phyloP scores from a whole-genome alignment of 1,139 yeast genomes.

The Geotrichum phurueaensis region DNA sequence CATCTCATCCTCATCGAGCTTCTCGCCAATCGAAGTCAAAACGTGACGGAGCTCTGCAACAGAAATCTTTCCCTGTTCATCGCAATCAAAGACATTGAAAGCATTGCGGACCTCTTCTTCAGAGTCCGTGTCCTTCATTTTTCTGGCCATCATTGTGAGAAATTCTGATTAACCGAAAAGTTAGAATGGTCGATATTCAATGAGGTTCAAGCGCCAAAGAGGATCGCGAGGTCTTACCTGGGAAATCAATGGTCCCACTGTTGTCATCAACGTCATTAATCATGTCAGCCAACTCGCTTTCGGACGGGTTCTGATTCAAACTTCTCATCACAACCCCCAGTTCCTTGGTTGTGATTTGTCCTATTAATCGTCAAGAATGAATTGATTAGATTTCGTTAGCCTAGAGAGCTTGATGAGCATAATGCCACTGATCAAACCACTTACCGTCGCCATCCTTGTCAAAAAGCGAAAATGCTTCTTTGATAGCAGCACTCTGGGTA shows the following conservation, averaged over 20 bases:
- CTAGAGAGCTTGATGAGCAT: too few relatives aligned
- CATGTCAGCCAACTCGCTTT: constrained; percentile 90
- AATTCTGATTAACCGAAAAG: constrained; percentile 36
- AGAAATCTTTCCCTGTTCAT: constrained; percentile 93
- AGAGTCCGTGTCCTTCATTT: constrained; percentile 89
- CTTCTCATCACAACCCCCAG: constrained; percentile 98
- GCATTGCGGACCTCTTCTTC: constrained; percentile 91
- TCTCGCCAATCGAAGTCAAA: constrained; percentile 93
- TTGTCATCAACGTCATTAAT: constrained; percentile 84
- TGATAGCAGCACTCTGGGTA: constrained; percentile 92
- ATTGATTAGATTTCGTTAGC: not conserved
- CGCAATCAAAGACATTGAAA: constrained; percentile 77
- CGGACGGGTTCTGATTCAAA: constrained; percentile 95
- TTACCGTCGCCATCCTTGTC: constrained; percentile 91
- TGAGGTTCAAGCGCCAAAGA: too few relatives aligned
- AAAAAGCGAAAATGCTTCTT: constrained; percentile 92
- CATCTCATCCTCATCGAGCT: constrained; percentile 90
- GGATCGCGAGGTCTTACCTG: constrained; percentile 14
- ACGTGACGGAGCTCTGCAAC: constrained; percentile 96
- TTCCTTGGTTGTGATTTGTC: constrained; percentile 82
- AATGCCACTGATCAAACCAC: not conserved
- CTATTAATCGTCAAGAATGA: not conserved
- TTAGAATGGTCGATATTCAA: too few relatives aligned
- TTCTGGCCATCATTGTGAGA: constrained; percentile 84
- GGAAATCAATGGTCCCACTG: constrained; percentile 25